These are phyloP conservation scores for Secale cereale DNA, from an alignment of 176 grass and related monocot genomes.

Conservation along the genomic window DNA sequence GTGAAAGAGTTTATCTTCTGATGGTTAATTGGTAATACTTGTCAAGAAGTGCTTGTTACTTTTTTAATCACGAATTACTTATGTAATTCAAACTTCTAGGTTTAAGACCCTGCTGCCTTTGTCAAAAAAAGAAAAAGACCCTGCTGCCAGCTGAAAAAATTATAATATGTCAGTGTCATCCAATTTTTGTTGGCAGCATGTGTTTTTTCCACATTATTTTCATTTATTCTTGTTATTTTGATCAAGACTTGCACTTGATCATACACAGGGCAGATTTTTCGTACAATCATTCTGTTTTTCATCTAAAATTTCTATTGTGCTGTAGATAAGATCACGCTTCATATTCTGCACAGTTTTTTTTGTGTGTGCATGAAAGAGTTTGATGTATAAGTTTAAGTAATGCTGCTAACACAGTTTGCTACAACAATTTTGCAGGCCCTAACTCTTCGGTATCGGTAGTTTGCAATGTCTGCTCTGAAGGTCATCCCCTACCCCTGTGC, in stretches of 20 bases:
- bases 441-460: neutral
- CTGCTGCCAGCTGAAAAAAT: neutral
- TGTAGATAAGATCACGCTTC: neutral
- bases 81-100: neutral
- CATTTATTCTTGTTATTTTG: neutral
- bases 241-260: neutral
- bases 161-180: neutral
- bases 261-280: neutral
- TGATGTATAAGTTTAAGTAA: neutral
- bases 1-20: constrained; percentile 1
- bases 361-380: neutral
- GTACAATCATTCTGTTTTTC: neutral
- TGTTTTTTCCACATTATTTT: neutral
- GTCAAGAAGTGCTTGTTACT: neutral
- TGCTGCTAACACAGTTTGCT: neutral
- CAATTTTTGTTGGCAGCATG: neutral
- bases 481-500: neutral
- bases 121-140: no score
- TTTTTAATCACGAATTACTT: neutral
- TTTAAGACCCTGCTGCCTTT: neutral
- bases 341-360: neutral
- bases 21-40: constrained; percentile 10
- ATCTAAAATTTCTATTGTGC: neutral
- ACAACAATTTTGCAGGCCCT: constrained; percentile 16
- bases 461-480: constrained; percentile 16